Base-by-base conservation (phyloP, 2,329 filamentous ascomycete species). In the Coniochaeta prunicola region DNA sequence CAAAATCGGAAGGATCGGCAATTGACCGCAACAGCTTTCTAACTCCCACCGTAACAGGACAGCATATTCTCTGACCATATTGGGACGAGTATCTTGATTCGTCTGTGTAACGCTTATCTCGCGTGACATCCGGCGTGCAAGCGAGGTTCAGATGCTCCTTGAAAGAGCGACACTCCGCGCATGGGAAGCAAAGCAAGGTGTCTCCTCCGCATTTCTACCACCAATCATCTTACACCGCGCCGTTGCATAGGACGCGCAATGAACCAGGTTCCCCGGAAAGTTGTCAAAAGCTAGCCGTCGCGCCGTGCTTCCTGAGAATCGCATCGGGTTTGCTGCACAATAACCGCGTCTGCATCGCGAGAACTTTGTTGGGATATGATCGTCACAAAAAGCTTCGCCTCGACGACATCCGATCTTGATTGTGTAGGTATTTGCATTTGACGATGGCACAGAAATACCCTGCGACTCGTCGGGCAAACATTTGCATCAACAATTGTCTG, bases 151-250 rank as follows among this genome's bases (percentile, higher is more conserved):
- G 24, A 7, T 12, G 10, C 2, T 21, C 6, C 4, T 4, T 24
- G 19, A 21, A 24, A 48, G 42, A 21, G 19, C 38, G 19, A 42
- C 8, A n/a, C n/a, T n/a, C n/a, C n/a, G n/a, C 38, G 17, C 38
- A 42, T 42, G 17, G 38, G 38, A 45, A 21, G 21, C 40, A 19
- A 45, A 45, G 21, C 45, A 26, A 50, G 21, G 24, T 28, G 19
- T 24, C 53, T 56, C 42, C 57, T 57, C 59, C 60, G 61, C 60
- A 61, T 42, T 58, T 60, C 56, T 28, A 24, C 56, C 50, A 58
- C 60, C 60, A 63, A 66, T 64, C 61, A 63, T 64, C 60, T 61
- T 60, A 61, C 59, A 58, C 54, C 38, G n/a, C 54, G 36, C 24
- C 17, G 19, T 56, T 48, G 53, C 24, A 26, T 48, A 30, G 19